A percentile compares a stretch with the other conserved stretches of the same genome.
Conservation (phyloP, 2,329 filamentous ascomycete genomes). For the Stachybotrys elegans region DNA sequence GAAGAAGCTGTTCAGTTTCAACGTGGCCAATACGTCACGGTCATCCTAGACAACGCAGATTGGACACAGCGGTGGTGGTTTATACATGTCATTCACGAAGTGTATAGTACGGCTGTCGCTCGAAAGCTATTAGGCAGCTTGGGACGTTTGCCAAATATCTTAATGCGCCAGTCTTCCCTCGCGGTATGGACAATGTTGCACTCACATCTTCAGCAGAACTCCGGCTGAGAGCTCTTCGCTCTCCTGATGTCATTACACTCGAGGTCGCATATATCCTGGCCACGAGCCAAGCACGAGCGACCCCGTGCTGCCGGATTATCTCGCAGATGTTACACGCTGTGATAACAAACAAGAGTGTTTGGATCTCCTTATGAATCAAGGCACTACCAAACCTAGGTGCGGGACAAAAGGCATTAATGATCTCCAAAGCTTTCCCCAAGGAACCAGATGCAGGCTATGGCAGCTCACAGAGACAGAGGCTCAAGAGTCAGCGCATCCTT, state of each 20-base stretch:
- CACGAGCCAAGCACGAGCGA: conserved; percentile 59
- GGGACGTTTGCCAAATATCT: conserved; percentile 81
- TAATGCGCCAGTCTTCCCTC: conserved; percentile 92
- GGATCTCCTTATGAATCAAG: conserved; percentile 79
- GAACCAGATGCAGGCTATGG: conserved; percentile 99
- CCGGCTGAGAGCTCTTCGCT: conserved; percentile 64
- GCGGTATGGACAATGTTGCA: conserved; percentile 91
- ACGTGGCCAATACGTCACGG: conserved; percentile 80
- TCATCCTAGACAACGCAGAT: conserved; percentile 97
- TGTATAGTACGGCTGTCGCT: conserved; percentile 82
- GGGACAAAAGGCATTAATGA: conserved; percentile 76
- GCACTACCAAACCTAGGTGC: conserved; percentile 65
- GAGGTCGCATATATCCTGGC: conserved; percentile 79
- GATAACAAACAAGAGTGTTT: conserved; percentile 85
- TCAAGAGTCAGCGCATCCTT: conserved; percentile 90
- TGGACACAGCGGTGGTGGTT: conserved; percentile 77
- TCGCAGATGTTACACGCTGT: conserved; percentile 88
- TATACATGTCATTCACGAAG: conserved; percentile 91
- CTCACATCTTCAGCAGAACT: conserved; percentile 74
- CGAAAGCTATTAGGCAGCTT: conserved; percentile 86
- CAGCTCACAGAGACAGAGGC: conserved; percentile 91
- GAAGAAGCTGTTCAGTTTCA: conserved; percentile 79
- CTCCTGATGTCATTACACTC: conserved; percentile 65
- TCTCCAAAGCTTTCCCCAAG: conserved; percentile 86
- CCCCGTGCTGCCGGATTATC: conserved; percentile 65